Conservation (phyloP, 1,284 basidiomycete species). For the Apiotrichum domesticum region DNA sequence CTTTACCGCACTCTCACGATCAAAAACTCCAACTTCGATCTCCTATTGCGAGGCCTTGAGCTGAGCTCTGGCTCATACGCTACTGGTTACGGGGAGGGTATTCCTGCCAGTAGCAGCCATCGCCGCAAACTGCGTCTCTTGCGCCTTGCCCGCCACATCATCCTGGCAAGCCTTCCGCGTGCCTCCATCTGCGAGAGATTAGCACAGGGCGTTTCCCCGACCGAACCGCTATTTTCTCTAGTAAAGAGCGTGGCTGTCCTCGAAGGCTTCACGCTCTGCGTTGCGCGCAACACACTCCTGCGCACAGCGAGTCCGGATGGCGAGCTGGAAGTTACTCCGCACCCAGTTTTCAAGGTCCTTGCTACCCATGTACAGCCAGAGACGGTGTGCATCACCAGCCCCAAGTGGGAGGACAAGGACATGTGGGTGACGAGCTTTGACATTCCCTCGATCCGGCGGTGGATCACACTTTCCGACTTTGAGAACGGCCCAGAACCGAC, state of each 20-base stretch:
- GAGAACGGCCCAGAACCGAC: neutral
- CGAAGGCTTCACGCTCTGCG: neutral
- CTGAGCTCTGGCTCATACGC: neutral
- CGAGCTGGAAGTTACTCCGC: neutral
- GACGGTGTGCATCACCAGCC: neutral
- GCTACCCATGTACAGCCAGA: neutral
- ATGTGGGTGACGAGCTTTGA: neutral
- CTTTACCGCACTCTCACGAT: neutral
- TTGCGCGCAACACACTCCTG: neutral
- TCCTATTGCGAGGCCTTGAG: too few species aligned
- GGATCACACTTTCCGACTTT: neutral
- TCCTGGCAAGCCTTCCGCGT: neutral
- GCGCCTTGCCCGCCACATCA: neutral
- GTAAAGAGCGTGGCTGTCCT: neutral
- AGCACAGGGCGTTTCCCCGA: neutral
- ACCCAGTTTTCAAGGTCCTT: neutral
- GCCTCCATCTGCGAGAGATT: neutral
- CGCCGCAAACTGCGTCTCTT: neutral
- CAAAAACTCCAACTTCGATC: neutral
- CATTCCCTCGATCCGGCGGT: neutral
- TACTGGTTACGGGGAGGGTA: too few species aligned
- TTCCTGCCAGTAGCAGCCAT: neutral
- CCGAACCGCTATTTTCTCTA: neutral
- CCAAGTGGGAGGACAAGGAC: neutral
- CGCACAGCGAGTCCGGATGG: neutral